These are phyloP conservation scores for Boletellus emodensis DNA, from an alignment of 768 basidiomycete species.

Conservation along the genomic window DNA sequence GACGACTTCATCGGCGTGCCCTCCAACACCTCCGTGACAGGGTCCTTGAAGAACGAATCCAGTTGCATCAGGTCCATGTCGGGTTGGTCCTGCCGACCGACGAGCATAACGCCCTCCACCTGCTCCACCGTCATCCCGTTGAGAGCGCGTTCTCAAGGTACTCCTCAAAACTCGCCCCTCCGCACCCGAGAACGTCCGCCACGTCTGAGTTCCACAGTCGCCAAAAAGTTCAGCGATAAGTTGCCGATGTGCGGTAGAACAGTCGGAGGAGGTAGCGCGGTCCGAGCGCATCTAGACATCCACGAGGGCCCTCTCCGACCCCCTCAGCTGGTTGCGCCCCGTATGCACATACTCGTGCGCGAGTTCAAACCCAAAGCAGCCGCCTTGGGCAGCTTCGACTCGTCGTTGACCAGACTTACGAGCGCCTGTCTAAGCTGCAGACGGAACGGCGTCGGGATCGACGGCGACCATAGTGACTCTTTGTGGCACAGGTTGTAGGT, in stretches of 20 bases:
- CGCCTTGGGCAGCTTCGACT: background rate
- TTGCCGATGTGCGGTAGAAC: background rate
- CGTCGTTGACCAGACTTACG: background rate
- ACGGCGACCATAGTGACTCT: background rate
- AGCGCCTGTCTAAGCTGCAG: background rate
- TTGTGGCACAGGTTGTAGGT: conserved; percentile 35
- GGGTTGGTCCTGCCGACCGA: background rate
- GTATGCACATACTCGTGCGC: conserved; percentile 9
- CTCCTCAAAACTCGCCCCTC: accelerated
- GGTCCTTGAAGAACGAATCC: conserved; percentile 2
- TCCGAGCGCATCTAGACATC: conserved; percentile 5
- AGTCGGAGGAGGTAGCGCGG: background rate
- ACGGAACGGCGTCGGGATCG: background rate
- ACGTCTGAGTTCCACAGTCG: background rate
- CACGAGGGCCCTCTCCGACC: conserved; percentile 4
- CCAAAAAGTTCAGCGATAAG: background rate
- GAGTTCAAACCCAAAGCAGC: conserved; percentile 11
- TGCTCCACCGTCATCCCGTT: background rate
- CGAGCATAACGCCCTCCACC: conserved; percentile 1
- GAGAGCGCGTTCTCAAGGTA: background rate
- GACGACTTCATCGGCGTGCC: conserved; percentile 11
- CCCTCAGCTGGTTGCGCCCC: conserved; percentile 4
- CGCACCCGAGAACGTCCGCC: background rate
- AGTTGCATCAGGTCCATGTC: background rate
- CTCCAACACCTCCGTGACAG: conserved; percentile 7